Evolutionary conservation across 345 rosid species (phyloP).

Genomic region (Brassica carinata): DNA sequence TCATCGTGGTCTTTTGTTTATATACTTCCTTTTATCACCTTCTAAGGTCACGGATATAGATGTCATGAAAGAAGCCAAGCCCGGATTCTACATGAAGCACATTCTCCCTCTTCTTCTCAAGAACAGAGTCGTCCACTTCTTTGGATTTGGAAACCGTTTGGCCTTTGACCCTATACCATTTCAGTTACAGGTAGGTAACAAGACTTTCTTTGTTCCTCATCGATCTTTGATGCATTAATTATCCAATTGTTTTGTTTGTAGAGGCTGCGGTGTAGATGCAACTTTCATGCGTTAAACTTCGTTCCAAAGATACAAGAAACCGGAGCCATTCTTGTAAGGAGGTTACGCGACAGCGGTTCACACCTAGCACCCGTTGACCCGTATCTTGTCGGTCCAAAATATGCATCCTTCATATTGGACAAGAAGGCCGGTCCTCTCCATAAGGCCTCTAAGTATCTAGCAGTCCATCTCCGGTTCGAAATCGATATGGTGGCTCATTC

Average conservation of each 20-base stretch:
- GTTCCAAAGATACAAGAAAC: constrained; percentile 86
- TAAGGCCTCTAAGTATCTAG: constrained; percentile 74
- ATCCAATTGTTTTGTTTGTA: constrained; percentile 43
- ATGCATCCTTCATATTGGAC: constrained; percentile 51
- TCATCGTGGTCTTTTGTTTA: background rate
- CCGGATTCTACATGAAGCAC: constrained; percentile 75
- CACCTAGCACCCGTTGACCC: constrained; percentile 66
- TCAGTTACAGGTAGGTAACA: constrained; percentile 94
- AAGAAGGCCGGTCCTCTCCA: constrained; percentile 40
- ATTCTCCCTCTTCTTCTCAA: constrained; percentile 78
- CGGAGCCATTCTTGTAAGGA: constrained; percentile 70
- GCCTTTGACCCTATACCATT: constrained; percentile 94
- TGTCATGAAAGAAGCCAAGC: constrained; percentile 79
- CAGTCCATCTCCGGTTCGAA: constrained; percentile 89
- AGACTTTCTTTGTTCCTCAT: background rate
- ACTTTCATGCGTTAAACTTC: constrained; percentile 81
- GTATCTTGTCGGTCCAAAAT: constrained; percentile 69
- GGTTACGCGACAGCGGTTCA: constrained; percentile 59
- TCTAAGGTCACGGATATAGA: constrained; percentile 75
- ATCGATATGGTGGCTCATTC: constrained; percentile 99
- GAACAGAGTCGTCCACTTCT: constrained; percentile 78
- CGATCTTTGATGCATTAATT: background rate
- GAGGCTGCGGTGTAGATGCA: constrained; percentile 99
- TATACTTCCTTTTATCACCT: background rate
- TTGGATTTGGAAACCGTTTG: constrained; percentile 93